Conservation (phyloP, 176 grass and related monocot species). For the Hyparrhenia diplandra region DNA sequence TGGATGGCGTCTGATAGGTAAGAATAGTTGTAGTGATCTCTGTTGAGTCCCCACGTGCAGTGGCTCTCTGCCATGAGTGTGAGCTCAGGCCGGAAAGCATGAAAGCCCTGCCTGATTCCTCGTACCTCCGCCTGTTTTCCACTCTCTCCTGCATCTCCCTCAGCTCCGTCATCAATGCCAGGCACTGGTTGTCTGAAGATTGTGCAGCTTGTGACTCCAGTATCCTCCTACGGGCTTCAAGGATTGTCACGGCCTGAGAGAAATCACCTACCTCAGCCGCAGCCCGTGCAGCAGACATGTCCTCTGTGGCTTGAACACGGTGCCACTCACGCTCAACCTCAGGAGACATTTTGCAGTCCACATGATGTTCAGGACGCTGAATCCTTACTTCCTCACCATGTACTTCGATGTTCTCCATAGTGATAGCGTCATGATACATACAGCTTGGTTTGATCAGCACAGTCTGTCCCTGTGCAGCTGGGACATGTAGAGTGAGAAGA, state of each 20-base stretch:
- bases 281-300: conserved; percentile 62
- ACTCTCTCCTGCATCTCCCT: conserved; percentile 86
- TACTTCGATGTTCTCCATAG: conserved; percentile 36
- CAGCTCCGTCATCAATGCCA: conserved; percentile 64
- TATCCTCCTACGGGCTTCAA: conserved; percentile 51
- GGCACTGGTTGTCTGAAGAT: conserved; percentile 47
- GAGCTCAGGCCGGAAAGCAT: conserved; percentile 83
- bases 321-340: conserved; percentile 78
- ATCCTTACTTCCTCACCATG: conserved; percentile 48
- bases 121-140: conserved; percentile 63
- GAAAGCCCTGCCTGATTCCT: conserved; percentile 74
- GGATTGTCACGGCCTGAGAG: conserved; percentile 56
- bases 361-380: conserved; percentile 31
- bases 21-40: conserved; percentile 42
- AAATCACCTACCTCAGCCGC: conserved; percentile 59
- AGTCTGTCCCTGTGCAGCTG: conserved; percentile 33
- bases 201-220: conserved; percentile 38
- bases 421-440: conserved; percentile 47
- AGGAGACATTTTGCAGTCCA: conserved; percentile 37
- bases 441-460: conserved; percentile 55
- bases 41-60: conserved; percentile 70
- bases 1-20: conserved; percentile 87
- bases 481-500: conserved; percentile 46
- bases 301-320: conserved; percentile 62
- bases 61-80: conserved; percentile 82